A percentile compares a stretch with the other conserved stretches of the same genome.
phyloP scores from a whole-genome alignment of 768 basidiomycete genomes.

The Suillus brevipes region DNA sequence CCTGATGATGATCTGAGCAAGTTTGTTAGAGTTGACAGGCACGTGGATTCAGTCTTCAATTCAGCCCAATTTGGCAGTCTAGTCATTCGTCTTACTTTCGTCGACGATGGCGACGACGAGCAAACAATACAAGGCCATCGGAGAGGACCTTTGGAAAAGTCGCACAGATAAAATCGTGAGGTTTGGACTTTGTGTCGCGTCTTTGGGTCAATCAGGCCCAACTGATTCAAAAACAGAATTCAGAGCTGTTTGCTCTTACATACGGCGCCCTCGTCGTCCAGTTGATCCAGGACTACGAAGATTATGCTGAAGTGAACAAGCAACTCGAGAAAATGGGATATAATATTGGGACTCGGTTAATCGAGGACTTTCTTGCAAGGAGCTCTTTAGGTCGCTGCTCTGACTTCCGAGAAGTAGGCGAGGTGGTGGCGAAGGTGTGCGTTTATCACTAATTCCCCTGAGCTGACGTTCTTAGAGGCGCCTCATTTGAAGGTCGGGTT shows the following conservation, averaged over 20 bases:
- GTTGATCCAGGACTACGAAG: slow-evolving; percentile 98
- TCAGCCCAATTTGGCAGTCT: slow-evolving; percentile 6
- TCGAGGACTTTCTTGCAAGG: slow-evolving; percentile 96
- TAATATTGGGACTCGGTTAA: slow-evolving; percentile 93
- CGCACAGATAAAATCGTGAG: slow-evolving; percentile 93
- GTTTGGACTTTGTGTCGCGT: slow-evolving; percentile 7
- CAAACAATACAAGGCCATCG: slow-evolving; percentile 85
- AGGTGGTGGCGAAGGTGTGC: slow-evolving; percentile 89
- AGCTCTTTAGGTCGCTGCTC: slow-evolving; percentile 89
- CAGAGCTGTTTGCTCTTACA: slow-evolving; percentile 94
- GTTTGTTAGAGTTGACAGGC: slow-evolving; percentile 1
- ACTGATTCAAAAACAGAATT: slow-evolving; percentile 62
- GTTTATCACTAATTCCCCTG: background rate
- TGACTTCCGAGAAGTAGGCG: slow-evolving; percentile 93
- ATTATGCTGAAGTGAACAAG: slow-evolving; percentile 92
- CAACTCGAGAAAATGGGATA: slow-evolving; percentile 99
- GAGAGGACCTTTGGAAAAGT: slow-evolving; percentile 95
- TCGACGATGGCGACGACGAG: slow-evolving; percentile 64
- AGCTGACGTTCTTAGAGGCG: slow-evolving; percentile 2
- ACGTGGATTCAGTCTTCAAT: background rate
- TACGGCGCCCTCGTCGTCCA: slow-evolving; percentile 98
- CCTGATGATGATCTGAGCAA: slow-evolving; percentile 3
- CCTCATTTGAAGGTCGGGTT: slow-evolving; percentile 76
- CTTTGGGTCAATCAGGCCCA: slow-evolving; percentile 22
- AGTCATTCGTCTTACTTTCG: background rate